These are phyloP conservation scores for Amanita phalloides DNA, from an alignment of 768 basidiomycete genomes.

Conservation along the genomic window DNA sequence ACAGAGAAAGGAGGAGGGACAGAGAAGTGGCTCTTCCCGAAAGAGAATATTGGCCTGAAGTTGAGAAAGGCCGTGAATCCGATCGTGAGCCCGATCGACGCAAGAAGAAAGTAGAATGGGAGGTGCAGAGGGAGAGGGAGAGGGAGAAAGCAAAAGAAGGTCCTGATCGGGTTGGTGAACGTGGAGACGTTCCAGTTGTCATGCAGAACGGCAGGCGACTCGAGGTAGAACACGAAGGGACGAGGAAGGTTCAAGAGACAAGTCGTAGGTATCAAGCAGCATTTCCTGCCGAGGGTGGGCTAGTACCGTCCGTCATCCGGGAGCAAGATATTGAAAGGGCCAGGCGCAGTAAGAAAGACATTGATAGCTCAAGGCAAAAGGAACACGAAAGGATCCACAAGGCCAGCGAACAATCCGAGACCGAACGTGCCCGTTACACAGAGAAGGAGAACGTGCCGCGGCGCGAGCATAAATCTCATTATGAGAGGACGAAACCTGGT, in stretches of 20 bases:
- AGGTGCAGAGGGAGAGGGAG: conserved; percentile 10
- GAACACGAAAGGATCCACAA: background rate
- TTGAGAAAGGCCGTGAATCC: conserved; percentile 4
- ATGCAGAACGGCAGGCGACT: conserved; percentile 6
- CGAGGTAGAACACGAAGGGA: conserved; percentile 7
- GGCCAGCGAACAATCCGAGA: background rate
- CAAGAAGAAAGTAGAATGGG: conserved; percentile 9
- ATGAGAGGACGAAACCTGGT: background rate
- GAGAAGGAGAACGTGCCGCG: conserved; percentile 1
- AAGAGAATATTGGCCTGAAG: background rate
- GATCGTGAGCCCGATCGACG: conserved; percentile 8
- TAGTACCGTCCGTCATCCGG: background rate
- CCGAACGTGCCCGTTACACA: background rate
- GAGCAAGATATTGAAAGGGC: conserved; percentile 1
- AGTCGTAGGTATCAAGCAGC: background rate
- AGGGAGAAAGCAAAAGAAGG: conserved; percentile 4
- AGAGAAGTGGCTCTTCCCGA: conserved; percentile 2
- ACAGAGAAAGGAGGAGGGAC: conserved; percentile 10
- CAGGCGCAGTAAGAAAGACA: background rate
- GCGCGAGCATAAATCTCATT: background rate
- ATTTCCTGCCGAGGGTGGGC: background rate
- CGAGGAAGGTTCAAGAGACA: conserved; percentile 3
- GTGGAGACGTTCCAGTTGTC: conserved; percentile 7
- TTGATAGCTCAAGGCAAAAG: background rate
- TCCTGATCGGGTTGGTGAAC: too few species aligned